Base-by-base conservation (phyloP, 2,329 filamentous ascomycete genomes). In the Neophaeococcomyces mojaviensis region DNA sequence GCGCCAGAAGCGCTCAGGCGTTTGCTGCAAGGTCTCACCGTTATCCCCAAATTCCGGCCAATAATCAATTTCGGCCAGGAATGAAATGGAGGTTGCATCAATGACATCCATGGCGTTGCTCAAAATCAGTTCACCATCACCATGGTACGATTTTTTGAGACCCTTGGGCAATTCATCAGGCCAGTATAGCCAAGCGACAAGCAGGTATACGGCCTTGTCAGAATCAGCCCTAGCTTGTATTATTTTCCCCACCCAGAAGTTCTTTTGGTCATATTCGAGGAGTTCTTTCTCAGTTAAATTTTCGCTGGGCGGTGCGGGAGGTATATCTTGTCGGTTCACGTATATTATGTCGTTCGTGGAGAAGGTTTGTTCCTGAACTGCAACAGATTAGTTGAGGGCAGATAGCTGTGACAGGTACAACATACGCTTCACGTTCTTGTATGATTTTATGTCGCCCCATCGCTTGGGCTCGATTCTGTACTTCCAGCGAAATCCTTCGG, bases 181-280 rank as follows among this genome's bases (percentile, higher is more conserved):
- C 52, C 72, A 68, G 49, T 78, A 77, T 39, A 75, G 61, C 74
- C 74, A 79, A 43, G 65, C 68, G 2, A 89, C 77, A 32, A 85
- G 73, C 13, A 87, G 77, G 60, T 84, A 90, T 39, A 90, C 86
- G 5, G 5, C 24, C 49, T 79, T 72, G 22, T 33, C 46, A 58
- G 86, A 80, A 46, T 75, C 74, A 7, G 84, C 86, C 49, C 84
- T 77, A 47, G 90, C 81, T 61, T 92, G 85, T 18, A 89, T 73
- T 39, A 92, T 83, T 53, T 78, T 77, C 6, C 82, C 86, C 3
- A 89, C 78, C 85, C 86, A 90, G 58, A 72, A 70, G 16, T 66
- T 51, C 32, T 57, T 48, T 54, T 65, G 39, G 42, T 55, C 55
- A 44, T 58, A 58, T 19, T 54, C 44, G 31, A 60, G 44, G 39